Evolutionary conservation across 2,329 filamentous ascomycete species (phyloP).

Genomic region (Polychaeton citri): DNA sequence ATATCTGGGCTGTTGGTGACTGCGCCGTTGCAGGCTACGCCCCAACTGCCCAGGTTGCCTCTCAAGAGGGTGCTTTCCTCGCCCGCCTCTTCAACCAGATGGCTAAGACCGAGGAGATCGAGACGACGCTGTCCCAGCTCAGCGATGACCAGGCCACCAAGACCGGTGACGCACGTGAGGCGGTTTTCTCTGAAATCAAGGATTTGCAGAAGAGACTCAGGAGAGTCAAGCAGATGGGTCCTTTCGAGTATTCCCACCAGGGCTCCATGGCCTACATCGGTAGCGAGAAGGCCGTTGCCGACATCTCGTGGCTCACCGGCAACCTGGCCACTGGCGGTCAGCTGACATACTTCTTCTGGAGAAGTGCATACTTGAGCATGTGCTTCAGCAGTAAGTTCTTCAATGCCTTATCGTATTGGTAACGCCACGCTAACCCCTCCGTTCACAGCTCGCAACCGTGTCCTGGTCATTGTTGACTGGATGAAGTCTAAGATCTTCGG

Average conservation of each 20-base stretch:
- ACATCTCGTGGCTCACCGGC: conserved; percentile 93
- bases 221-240: conserved; percentile 85
- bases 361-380: conserved; percentile 97
- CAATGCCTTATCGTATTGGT: not conserved
- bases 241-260: conserved; percentile 98
- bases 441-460: conserved; percentile 67
- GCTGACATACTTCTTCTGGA: conserved; percentile 96
- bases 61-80: conserved; percentile 90
- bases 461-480: conserved; percentile 90
- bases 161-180: conserved; percentile 45
- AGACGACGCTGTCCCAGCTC: conserved; percentile 60
- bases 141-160: conserved; percentile 32
- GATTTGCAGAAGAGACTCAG: conserved; percentile 73
- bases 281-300: conserved; percentile 92
- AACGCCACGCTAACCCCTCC: conserved; percentile 11
- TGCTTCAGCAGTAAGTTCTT: conserved; percentile 92
- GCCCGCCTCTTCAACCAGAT: conserved; percentile 97
- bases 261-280: conserved; percentile 95
- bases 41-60: conserved; percentile 89
- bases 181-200: conserved; percentile 64
- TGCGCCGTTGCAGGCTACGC: conserved; percentile 96
- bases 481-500: conserved; percentile 93
- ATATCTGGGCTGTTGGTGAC: conserved; percentile 96
- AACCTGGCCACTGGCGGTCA: conserved; percentile 82
- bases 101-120: conserved; percentile 81